phyloP scores from a whole-genome alignment of 2,329 filamentous ascomycete species.

The Pestalotiopsis fici region DNA sequence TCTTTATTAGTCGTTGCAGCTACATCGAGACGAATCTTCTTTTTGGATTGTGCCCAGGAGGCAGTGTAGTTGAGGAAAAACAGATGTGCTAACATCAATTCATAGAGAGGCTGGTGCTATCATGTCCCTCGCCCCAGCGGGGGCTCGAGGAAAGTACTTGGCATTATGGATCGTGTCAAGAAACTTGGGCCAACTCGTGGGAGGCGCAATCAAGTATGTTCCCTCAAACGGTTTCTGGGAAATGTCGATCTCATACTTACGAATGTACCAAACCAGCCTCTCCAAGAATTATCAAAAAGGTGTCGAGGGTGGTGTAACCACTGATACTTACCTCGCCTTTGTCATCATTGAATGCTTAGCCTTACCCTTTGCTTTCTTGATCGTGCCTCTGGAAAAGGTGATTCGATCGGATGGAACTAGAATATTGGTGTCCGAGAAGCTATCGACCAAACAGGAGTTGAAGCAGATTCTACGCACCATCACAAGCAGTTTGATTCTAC shows the following conservation, averaged over 20 bases:
- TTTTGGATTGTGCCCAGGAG: no score
- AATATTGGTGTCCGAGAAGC: conserved; percentile 40
- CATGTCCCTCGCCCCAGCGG: conserved; percentile 47
- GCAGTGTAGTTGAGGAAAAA: no score
- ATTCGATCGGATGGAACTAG: conserved; percentile 44
- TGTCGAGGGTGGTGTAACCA: conserved; percentile 37
- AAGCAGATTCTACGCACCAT: conserved; percentile 39
- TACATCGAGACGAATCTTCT: no score
- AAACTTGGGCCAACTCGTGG: conserved; percentile 47
- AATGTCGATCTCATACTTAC: not conserved
- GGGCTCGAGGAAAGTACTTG: conserved; percentile 47
- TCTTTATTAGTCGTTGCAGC: no score
- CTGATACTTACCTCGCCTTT: conserved; percentile 47
- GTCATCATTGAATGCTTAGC: conserved; percentile 47
- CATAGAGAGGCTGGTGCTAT: conserved; percentile 45
- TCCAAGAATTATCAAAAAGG: conserved; percentile 38
- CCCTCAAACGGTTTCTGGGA: not conserved
- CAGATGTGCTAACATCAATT: no score
- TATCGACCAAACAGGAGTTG: conserved; percentile 39
- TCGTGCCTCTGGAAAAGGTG: conserved; percentile 43
- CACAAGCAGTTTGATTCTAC: conserved; percentile 38
- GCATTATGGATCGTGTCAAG: conserved; percentile 48
- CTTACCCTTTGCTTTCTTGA: conserved; percentile 45
- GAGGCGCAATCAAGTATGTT: conserved; percentile 44
- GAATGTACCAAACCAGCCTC: conserved; percentile 21